phyloP scores from a whole-genome alignment of 176 grass and related monocot genomes.

The Raddia distichophylla region DNA sequence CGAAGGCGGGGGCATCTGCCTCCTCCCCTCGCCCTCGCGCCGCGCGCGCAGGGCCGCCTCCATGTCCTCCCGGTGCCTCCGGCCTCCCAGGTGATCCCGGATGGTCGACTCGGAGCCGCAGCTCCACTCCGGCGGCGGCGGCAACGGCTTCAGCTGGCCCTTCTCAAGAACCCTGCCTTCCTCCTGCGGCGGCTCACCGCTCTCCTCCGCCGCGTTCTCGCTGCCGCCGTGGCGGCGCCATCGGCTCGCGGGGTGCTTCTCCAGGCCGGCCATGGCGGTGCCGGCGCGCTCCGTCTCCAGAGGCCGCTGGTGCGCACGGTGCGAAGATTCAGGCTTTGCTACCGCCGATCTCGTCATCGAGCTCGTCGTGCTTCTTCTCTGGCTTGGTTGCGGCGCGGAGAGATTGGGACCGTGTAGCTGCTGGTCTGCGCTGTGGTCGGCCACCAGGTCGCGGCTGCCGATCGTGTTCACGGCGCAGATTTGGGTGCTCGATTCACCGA shows the following conservation, averaged over 20 bases:
- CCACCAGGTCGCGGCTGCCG: background rate
- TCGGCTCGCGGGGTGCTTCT: background rate
- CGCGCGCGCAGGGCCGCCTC: background rate
- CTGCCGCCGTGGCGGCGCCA: background rate
- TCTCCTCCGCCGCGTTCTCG: background rate
- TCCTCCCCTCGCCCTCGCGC: background rate
- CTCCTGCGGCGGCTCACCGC: background rate
- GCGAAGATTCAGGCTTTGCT: background rate
- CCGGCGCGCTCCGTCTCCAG: too few relatives aligned
- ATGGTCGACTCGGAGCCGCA: background rate
- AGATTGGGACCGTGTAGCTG: slow-evolving; percentile 30
- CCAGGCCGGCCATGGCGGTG: background rate
- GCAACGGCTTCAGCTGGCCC: background rate
- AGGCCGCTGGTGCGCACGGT: background rate
- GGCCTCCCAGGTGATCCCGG: background rate
- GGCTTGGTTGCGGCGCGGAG: background rate
- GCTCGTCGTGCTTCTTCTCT: background rate
- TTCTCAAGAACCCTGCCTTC: background rate
- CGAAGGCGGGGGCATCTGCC: background rate
- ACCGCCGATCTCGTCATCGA: background rate
- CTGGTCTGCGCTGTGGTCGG: slow-evolving; percentile 19
- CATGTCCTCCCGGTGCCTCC: slow-evolving; percentile 7
- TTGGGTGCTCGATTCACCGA: background rate
- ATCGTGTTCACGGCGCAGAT: background rate
- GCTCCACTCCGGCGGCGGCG: background rate